Percentiles rank a stretch among this genome's conserved stretches.
phyloP scores from a whole-genome alignment of 768 basidiomycete genomes.

The Kwoniella sp. region DNA sequence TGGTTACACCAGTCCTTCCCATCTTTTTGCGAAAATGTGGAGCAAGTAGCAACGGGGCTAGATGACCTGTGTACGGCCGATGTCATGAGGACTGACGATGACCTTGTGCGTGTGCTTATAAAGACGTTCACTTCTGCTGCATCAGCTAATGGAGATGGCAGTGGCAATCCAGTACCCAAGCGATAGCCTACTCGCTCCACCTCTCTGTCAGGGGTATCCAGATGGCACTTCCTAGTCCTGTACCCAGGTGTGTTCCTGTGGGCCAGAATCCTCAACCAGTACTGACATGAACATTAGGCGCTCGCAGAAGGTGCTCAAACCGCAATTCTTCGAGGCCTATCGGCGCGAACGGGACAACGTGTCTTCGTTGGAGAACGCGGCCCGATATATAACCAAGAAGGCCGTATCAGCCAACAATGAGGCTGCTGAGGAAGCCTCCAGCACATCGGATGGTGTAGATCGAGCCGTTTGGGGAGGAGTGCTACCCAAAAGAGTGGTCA shows the following conservation, averaged over 20 bases:
- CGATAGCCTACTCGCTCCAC: conserved; percentile 69
- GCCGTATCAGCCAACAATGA: conserved; percentile 11
- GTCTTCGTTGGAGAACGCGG: conserved; percentile 25
- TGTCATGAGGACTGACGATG: conserved; percentile 49
- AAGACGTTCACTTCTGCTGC: too few relatives aligned
- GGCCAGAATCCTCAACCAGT: too few relatives aligned
- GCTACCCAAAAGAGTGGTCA: conserved; percentile 24
- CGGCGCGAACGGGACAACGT: conserved; percentile 30
- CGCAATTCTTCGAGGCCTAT: conserved; percentile 60
- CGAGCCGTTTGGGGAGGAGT: conserved; percentile 36
- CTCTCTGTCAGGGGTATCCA: conserved; percentile 73
- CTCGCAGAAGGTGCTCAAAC: conserved; percentile 77
- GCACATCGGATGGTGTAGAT: conserved; percentile 2
- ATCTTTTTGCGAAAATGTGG: conserved; percentile 72
- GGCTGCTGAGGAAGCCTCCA: conserved; percentile 1
- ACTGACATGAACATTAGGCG: conserved; percentile 12
- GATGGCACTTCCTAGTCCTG: conserved; percentile 83
- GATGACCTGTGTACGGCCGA: conserved; percentile 47
- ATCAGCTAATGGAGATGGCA: too few relatives aligned
- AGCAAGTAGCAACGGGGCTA: conserved; percentile 53
- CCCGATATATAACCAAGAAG: conserved; percentile 31
- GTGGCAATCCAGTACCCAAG: conserved; percentile 48
- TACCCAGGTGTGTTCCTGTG: conserved; percentile 66
- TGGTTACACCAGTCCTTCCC: conserved; percentile 94
- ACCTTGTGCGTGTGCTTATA: conserved; percentile 44